Evolutionary conservation across 2,329 filamentous ascomycete species (phyloP), one percentile per base, ranked within the genome.

Genomic region (Beauveria scarabaeidicola): DNA sequence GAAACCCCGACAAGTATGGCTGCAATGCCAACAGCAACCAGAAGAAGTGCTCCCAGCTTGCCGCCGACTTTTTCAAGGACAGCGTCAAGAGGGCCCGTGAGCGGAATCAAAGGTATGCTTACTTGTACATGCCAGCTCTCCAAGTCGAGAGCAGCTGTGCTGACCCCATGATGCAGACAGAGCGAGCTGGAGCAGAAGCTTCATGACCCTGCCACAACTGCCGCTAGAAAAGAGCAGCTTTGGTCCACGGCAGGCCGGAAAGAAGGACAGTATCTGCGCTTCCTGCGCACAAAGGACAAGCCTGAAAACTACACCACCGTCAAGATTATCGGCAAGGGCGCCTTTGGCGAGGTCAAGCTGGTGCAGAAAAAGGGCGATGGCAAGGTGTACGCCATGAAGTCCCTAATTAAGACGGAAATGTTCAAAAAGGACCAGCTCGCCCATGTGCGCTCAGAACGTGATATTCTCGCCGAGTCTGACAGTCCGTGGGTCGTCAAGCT

Each of bases 401-500:
- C 93, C 50, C 81, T 99, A 66, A 91, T 99, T 75, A 99, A 99
- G 81, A 91, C 91, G 52, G 94, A 99, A 75, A 99, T 99, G 94
- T 97, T 97, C 79, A 97, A 96, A 78, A 97, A 96, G 76, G 94
- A 99, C 71, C 94, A 99, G 74, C 79, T 99, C 62, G 94, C 94
- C 19, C 94, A 99, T 76, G 94, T 99, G 62, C 91, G 95, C 64
- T 92, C 94, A 57, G 94, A 99, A 77, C 87, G 94, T 81, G 94
- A 99, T 73, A 97, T 99, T 67, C 80, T 99, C 64, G 94, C 94
- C 63, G 95, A 99, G 74, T 96, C 93, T n/a, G 94, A 99, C 81
- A 97, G 94, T 71, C 93, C 94, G 5, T 99, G 94, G 94, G 90
- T 99, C 17, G 94, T 99, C 68, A 99, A 97, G 81, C 85, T 99